These are phyloP conservation scores for Candida vartiovaarae DNA, from an alignment of 805 yeast genomes.

Conservation along the genomic window DNA sequence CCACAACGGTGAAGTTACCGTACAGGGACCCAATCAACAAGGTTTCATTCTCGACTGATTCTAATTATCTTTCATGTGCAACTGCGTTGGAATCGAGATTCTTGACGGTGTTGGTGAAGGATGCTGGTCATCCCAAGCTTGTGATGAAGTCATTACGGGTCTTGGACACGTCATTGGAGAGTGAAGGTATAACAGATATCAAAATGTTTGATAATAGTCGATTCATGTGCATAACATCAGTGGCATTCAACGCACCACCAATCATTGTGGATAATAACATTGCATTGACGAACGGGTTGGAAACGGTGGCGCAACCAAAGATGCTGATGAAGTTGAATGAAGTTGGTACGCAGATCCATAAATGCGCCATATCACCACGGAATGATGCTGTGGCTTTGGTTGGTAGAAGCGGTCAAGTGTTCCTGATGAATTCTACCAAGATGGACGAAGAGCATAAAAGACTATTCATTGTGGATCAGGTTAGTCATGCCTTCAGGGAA, in stretches of 20 bases:
- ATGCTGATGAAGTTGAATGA: conserved; percentile 63
- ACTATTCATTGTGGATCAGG: conserved; percentile 58
- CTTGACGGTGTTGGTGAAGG: conserved; percentile 61
- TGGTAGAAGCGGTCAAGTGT: conserved; percentile 72
- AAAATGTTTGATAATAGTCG: conserved; percentile 64
- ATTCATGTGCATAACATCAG: conserved; percentile 49
- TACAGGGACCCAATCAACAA: conserved; percentile 79
- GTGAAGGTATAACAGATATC: conserved; percentile 85
- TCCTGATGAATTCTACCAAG: conserved; percentile 56
- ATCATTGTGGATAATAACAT: conserved; percentile 61
- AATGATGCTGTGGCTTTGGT: conserved; percentile 81
- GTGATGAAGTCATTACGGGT: conserved; percentile 63
- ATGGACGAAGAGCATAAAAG: conserved; percentile 48
- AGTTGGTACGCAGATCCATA: conserved; percentile 73
- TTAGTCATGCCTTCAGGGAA: conserved; percentile 62
- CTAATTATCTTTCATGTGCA: conserved; percentile 65
- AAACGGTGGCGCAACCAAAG: conserved; percentile 51
- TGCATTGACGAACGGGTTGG: conserved; percentile 32
- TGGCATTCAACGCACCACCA: conserved; percentile 60
- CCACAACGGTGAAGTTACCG: conserved; percentile 73
- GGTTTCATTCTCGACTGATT: conserved; percentile 65
- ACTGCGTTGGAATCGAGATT: conserved; percentile 66
- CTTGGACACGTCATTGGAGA: conserved; percentile 59
- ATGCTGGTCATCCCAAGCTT: conserved; percentile 56
- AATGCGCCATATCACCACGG: conserved; percentile 70